These are phyloP conservation scores for Naganishia sp. DNA, from an alignment of 1,284 basidiomycete genomes.

Conservation along the genomic window DNA sequence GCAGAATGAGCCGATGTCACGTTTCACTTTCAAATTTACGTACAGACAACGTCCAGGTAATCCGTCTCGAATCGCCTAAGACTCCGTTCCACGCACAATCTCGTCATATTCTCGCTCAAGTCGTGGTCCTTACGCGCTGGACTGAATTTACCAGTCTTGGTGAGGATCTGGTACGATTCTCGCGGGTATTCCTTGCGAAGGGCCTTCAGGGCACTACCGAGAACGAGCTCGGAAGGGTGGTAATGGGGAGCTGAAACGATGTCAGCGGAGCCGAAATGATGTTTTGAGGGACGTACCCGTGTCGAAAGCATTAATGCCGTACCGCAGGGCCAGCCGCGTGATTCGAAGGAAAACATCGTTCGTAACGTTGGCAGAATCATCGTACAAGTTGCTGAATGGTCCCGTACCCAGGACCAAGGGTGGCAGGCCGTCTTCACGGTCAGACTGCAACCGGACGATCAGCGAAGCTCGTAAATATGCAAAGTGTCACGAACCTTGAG, in stretches of 20 bases:
- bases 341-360: slow-evolving; percentile 58
- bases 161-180: slow-evolving; percentile 76
- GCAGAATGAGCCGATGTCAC: background rate
- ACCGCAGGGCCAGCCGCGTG: slow-evolving; percentile 75
- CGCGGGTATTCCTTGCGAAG: slow-evolving; percentile 74
- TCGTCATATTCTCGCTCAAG: slow-evolving; percentile 67
- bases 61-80: slow-evolving; percentile 72
- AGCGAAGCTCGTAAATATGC: background rate
- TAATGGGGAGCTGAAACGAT: slow-evolving; percentile 64
- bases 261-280: slow-evolving; percentile 49
- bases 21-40: slow-evolving; percentile 32
- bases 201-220: slow-evolving; percentile 71
- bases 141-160: slow-evolving; percentile 92
- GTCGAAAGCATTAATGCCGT: slow-evolving; percentile 88
- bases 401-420: slow-evolving; percentile 68
- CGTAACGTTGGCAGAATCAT: slow-evolving; percentile 63
- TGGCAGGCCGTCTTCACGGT: slow-evolving; percentile 50
- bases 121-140: slow-evolving; percentile 66
- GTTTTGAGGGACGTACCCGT: slow-evolving; percentile 57
- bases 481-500: slow-evolving; percentile 2
- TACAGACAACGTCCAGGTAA: slow-evolving; percentile 78
- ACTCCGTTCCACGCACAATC: slow-evolving; percentile 69
- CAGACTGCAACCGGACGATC: background rate
- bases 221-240: slow-evolving; percentile 82
- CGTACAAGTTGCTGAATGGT: slow-evolving; percentile 73